Conservation (phyloP, 306 rosid genomes). For the Acmispon strigosus region DNA sequence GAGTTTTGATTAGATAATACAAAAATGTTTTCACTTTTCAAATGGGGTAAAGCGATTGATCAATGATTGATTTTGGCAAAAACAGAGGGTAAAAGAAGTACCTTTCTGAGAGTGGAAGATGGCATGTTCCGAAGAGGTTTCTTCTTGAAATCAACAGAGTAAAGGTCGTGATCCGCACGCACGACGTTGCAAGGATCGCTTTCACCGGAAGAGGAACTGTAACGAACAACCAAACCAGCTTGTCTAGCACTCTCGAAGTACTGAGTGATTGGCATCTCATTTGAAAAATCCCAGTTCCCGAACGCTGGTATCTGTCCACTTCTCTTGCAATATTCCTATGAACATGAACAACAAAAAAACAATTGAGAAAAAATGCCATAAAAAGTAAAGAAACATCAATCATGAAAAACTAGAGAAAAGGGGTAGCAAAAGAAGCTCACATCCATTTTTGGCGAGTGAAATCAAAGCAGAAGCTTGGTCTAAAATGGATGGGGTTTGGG, state of each 20-base stretch:
- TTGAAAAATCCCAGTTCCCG: slow-evolving; percentile 86
- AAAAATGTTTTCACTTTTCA: no score
- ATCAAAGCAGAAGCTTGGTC: background rate
- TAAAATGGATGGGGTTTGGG: background rate
- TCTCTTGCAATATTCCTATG: slow-evolving; percentile 45
- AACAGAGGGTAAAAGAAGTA: background rate
- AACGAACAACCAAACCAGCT: slow-evolving; percentile 62
- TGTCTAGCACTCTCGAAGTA: slow-evolving; percentile 84
- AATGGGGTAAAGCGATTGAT: no score
- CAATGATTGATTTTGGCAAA: no score
- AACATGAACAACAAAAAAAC: no score
- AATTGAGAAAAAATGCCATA: no score
- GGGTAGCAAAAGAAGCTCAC: background rate
- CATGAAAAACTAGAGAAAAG: background rate
- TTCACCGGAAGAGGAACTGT: slow-evolving; percentile 78
- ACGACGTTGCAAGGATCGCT: slow-evolving; percentile 27
- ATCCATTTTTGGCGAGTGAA: slow-evolving; percentile 20
- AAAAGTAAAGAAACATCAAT: background rate
- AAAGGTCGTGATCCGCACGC: slow-evolving; percentile 42
- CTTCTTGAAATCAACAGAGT: slow-evolving; percentile 45
- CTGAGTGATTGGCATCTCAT: slow-evolving; percentile 83
- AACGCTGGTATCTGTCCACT: slow-evolving; percentile 85
- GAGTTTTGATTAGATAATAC: no score
- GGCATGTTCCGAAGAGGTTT: slow-evolving; percentile 25
- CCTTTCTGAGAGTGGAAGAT: slow-evolving; percentile 44